phyloP scores from a whole-genome alignment of 108 stramenopile genomes.

The Aurantiochytrium sp. region DNA sequence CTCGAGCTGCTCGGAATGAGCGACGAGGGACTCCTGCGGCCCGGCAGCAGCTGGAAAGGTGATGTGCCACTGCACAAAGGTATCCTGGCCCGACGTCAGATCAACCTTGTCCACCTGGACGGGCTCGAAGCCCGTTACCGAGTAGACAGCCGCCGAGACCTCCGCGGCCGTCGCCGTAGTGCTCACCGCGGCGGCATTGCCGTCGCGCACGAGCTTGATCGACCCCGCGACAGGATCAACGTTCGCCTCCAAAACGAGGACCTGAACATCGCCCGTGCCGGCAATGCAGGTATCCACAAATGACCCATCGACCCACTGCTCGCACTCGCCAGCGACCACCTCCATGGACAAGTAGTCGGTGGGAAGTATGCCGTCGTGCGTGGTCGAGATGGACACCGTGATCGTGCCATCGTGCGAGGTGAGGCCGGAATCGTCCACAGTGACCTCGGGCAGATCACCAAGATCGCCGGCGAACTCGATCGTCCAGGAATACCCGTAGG shows the following conservation, averaged over 20 bases:
- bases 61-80: conserved; percentile 36
- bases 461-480: conserved; percentile 12
- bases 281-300: neutral
- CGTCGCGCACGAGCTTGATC: conserved; percentile 34
- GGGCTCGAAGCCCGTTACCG: neutral
- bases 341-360: neutral
- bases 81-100: neutral
- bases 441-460: neutral
- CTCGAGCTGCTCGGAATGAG: conserved; percentile 32
- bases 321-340: neutral
- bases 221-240: conserved; percentile 18
- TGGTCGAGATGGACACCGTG: neutral
- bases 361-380: neutral
- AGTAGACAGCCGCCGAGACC: neutral
- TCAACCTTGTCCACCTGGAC: conserved; percentile 33
- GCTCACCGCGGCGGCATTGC: neutral
- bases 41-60: conserved; percentile 43
- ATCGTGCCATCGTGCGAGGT: neutral
- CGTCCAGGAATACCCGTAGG: neutral
- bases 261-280: conserved; percentile 38
- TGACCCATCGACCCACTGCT: neutral
- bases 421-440: neutral
- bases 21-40: conserved; percentile 29
- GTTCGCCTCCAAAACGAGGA: conserved; percentile 37
- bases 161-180: conserved; percentile 8